Evolutionary conservation across 2,329 filamentous ascomycete genomes (phyloP).

Genomic region (Fusarium chlamydosporum): DNA sequence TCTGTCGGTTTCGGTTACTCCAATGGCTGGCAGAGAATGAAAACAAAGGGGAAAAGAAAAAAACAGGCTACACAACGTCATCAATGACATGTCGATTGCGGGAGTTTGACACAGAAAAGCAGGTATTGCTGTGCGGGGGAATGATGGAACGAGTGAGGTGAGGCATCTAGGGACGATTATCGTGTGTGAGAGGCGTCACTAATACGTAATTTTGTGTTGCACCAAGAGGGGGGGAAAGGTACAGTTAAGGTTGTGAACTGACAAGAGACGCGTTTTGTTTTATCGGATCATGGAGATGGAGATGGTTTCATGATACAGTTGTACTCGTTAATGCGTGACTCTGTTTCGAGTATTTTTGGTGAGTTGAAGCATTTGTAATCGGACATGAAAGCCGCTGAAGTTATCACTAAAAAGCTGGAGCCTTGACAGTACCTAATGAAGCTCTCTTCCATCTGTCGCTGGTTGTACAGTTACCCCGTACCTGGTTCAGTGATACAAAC

Average conservation of each 20-base stretch:
- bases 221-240: conserved; percentile 6
- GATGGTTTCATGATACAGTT: background rate
- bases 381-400: background rate
- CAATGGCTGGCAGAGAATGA: background rate
- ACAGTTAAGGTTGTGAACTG: background rate
- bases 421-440: conserved; percentile 5
- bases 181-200: conserved; percentile 43
- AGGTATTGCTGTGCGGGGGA: conserved; percentile 46
- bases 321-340: background rate
- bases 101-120: conserved; percentile 31
- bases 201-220: conserved; percentile 46
- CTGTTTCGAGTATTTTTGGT: background rate
- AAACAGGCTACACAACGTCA: conserved; percentile 42
- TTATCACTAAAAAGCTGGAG: background rate
- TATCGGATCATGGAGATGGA: conserved; percentile 13
- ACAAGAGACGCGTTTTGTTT: conserved; percentile 13
- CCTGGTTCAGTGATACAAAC: conserved; percentile 1
- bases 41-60: conserved; percentile 9
- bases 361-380: background rate
- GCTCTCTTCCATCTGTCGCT: background rate
- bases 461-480: background rate
- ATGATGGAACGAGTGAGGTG: conserved; percentile 17
- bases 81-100: conserved; percentile 50
- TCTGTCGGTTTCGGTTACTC: conserved; percentile 1
- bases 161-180: conserved; percentile 2